Evolutionary conservation across 2,329 filamentous ascomycete species (phyloP), one percentile per base, ranked within the genome.

Genomic region (Hansfordia pulvinata): DNA sequence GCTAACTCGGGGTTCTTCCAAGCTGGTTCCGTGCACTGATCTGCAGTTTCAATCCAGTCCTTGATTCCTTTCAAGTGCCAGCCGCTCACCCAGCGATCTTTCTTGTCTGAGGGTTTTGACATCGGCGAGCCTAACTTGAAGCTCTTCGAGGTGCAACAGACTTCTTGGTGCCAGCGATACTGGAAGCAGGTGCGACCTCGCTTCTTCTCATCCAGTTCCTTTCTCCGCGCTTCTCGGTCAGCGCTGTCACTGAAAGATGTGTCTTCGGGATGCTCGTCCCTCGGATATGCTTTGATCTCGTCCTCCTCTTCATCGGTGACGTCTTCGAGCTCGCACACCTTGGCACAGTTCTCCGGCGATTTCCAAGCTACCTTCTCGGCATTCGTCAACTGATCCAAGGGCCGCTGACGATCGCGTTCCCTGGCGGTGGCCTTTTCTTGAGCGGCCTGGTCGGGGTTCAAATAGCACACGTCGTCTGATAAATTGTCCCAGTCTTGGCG

Each of bases 401-500:
- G 42, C 37, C 49, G 55, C 34, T 58, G 52, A 6, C 52, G 47
- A 6, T 42, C 41, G 18, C 42, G 49, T 17, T 39, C 41, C 21
- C 41, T 33, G 3, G 43, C 44, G 4, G 47, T 43, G 2, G 49
- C 49, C 15, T 41, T 41, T 12, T 36, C 35, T 34, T 58, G 54
- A 2, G 46, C 48, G 2, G 39, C 43, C 4, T 50, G 43, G 17
- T 54, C 52, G 10, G 50, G 51, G 23, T 46, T 55, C 30, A 56
- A 44, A 35, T 61, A 64, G 35, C 55, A 59, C 8, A 49, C 47
- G 25, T 64, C 59, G 15, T 65, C 54, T 4, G 63, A 60, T 4
- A 60, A 37, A 36, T 70, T 69, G 39, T 69, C 58, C 64, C 64
- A 70, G 26, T 65, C 50, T 7, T 59, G 49, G 10, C 59, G 54